Base-by-base conservation (phyloP, 495 filamentous ascomycete genomes). In the Talaromyces trachyspermus region DNA sequence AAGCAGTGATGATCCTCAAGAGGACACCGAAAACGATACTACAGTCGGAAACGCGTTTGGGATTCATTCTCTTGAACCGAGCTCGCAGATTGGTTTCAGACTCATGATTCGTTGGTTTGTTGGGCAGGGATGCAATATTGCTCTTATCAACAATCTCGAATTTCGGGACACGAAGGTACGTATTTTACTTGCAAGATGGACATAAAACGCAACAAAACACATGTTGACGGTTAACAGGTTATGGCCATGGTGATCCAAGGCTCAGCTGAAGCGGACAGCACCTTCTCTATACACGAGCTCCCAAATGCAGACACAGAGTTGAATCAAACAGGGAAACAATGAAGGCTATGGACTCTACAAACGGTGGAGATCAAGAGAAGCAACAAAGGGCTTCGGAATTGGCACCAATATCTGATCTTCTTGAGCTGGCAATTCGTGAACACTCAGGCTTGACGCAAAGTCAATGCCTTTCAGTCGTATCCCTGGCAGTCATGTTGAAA, bases 151-250 rank as follows among this genome's bases (percentile, higher is more conserved):
- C 46, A 72, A 65, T 10, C 47, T 83, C 15, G 75, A 82, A 45
- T 80, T 71, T 53, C 58, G 60, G 27, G 80, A 84, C 47, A 81
- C 78, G 0, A 85, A 84, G 60, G 75, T 77, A 54, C 23, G 46
- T 25, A 11, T 25, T 24, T n/a, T 4, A 14, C n/a, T 41, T 41
- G 4, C 1, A 15, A 11, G 12, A 41, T 10, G 7, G 9, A 26
- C 2, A 27, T 17, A 4, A 30, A n/a, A 27, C 7, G 24, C 19
- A 15, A 12, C 19, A 43, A 30, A 17, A 36, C 33, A 36, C 4
- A 17, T 18, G 33, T 17, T 36, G 8, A 36, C 33, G 8, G 9
- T 20, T n/a, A 43, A 2, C 25, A 43, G 41, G 24, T 43, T 9
- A 72, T 78, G 59, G 65, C 69, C 0, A 70, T 72, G 63, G 64